Percentiles rank a stretch among this genome's conserved stretches.
Conservation (phyloP, 2,329 filamentous ascomycete species). For the Ceratocystis colombiana region DNA sequence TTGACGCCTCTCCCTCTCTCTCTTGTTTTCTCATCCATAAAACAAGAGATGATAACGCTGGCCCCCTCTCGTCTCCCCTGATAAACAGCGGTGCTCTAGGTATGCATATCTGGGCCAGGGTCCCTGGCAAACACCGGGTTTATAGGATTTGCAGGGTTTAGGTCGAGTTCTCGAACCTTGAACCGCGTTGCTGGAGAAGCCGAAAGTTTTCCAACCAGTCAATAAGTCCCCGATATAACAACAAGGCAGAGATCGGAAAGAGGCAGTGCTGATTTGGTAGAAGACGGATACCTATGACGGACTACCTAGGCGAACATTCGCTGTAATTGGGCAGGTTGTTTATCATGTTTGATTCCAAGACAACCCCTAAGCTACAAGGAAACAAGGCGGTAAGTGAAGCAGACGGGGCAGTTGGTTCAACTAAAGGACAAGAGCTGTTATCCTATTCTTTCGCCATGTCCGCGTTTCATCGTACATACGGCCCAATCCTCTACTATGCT, state of each 20-base stretch:
- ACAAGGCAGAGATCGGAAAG: not conserved
- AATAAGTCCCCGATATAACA: not conserved
- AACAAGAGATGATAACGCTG: too few species aligned
- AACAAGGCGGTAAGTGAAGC: too few species aligned
- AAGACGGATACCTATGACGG: too few species aligned
- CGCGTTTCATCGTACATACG: not conserved
- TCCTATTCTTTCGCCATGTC: not conserved
- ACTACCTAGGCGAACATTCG: too few species aligned
- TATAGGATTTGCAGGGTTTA: not conserved
- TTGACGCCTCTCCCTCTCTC: too few species aligned
- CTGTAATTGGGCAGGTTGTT: too few species aligned
- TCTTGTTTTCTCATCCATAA: too few species aligned
- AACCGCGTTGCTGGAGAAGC: conserved; percentile 10
- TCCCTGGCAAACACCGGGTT: not conserved
- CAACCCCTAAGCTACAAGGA: too few species aligned
- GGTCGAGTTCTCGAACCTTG: not conserved
- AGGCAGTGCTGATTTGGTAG: not conserved
- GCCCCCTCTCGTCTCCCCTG: not conserved
- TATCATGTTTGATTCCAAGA: too few species aligned
- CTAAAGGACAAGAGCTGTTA: too few species aligned
- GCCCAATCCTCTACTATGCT: too few species aligned
- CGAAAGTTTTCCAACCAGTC: not conserved
- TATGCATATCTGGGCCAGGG: not conserved
- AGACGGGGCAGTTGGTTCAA: too few species aligned
- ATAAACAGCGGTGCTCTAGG: not conserved